Conservation (phyloP, 495 filamentous ascomycete species). For the Apiosordaria backusii region DNA sequence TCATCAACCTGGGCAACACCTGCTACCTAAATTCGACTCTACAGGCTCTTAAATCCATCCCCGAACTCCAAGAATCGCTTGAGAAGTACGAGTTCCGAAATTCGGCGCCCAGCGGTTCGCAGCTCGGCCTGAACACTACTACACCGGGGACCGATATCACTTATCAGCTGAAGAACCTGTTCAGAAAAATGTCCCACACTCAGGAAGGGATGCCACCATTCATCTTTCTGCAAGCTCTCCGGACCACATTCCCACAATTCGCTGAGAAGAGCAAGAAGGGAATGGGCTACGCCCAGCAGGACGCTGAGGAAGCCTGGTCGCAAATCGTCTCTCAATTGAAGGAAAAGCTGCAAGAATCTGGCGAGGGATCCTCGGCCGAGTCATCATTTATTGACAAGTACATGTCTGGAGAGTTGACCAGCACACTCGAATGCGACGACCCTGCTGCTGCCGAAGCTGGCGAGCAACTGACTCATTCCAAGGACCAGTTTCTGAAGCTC, state of each 20-base stretch:
- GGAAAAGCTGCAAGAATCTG: conserved; percentile 62
- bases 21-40: conserved; percentile 98
- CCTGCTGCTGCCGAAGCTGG: conserved; percentile 68
- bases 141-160: conserved; percentile 65
- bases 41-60: conserved; percentile 81
- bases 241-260: conserved; percentile 86
- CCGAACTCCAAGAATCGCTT: conserved; percentile 84
- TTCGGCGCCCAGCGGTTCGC: conserved; percentile 17
- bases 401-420: conserved; percentile 74
- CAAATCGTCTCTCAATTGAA: conserved; percentile 88
- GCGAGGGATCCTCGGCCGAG: conserved; percentile 41
- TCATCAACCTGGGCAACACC: conserved; percentile 93
- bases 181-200: conserved; percentile 89
- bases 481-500: conserved; percentile 84
- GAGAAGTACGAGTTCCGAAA: conserved; percentile 55
- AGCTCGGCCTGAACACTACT: not conserved
- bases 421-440: conserved; percentile 79
- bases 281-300: conserved; percentile 86
- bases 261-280: conserved; percentile 78
- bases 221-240: conserved; percentile 78
- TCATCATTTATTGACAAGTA: conserved; percentile 86
- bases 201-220: conserved; percentile 84
- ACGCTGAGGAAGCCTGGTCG: conserved; percentile 97
- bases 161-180: conserved; percentile 75
- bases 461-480: conserved; percentile 62